Evolutionary conservation across 805 yeast species (phyloP), one percentile per base, ranked within the genome.

Genomic region (Saccharomyces kudriavzevii): DNA sequence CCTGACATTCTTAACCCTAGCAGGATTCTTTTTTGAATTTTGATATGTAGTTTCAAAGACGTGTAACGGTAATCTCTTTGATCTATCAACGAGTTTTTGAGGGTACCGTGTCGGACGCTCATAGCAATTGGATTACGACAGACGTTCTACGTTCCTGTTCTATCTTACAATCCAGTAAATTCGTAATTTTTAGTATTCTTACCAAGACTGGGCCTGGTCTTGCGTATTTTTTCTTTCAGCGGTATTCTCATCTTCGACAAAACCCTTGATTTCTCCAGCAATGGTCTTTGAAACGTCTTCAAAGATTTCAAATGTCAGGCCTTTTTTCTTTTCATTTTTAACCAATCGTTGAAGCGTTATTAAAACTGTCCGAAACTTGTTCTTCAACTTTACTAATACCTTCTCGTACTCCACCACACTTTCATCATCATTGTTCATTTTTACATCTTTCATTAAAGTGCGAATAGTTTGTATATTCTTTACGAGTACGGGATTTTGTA

Each of bases 381-480:
- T 85, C 56, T 84, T 74, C 1, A 86, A 79, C 63, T 80, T 79
- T 22, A 72, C 69, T 3, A 83, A 50, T n/a, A 71, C 59, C 53
- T 73, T 76, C 52, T 84, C 90, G 54, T 77, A 78, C 17, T 69
- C 72, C 3, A 77, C 79, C 3, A 85, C 91, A 25, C 77, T 80
- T 0, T 68, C 73, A 49, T 81, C 84, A 8, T 77, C 78, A 60
- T 85, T 84, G 52, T 65, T 73, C 60, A 58, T 62, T 51, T 69
- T 76, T 65, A 70, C 55, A 2, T 59, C 68, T 0, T 53, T 52
- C 0, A 76, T 60, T 17, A 73, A 65, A 0, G 49, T 27, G 5
- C 66, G 51, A n/a, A 72, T 60, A 2, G 57, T 40, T 22, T 47
- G 46, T 1, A 67, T 60, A 49, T 64, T 67, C 26, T 63, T 53